Conservation (phyloP, 2,329 filamentous ascomycete genomes). For the Venturia effusa region DNA sequence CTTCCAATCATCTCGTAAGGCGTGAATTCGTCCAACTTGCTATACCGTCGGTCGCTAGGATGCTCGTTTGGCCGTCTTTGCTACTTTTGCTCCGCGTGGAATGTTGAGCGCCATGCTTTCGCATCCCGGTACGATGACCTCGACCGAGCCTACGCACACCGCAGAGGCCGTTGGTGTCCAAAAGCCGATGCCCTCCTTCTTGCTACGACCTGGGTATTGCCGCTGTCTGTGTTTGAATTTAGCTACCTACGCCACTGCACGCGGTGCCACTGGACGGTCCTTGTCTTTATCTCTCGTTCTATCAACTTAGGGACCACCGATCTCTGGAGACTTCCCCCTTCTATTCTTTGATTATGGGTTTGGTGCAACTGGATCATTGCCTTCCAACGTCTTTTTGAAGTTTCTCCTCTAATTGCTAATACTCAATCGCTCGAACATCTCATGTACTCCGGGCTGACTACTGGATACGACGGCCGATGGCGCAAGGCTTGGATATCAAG, state of each 20-base stretch:
- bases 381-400: background rate
- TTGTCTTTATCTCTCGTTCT: background rate
- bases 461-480: slow-evolving; percentile 14
- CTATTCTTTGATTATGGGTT: background rate
- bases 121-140: background rate
- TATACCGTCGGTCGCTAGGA: background rate
- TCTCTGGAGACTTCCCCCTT: background rate
- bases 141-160: background rate
- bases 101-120: background rate
- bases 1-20: background rate
- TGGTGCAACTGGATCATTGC: background rate
- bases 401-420: slow-evolving; percentile 1
- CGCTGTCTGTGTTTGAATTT: background rate
- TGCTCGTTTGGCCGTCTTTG: background rate
- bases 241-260: background rate
- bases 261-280: background rate
- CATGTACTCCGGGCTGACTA: background rate
- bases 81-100: background rate
- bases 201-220: background rate
- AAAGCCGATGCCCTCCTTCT: background rate
- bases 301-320: background rate
- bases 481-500: slow-evolving; percentile 21
- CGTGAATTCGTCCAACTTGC: background rate
- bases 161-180: background rate
- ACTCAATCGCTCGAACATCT: background rate